Percentiles rank a stretch among this genome's conserved stretches.
Conservation (phyloP, 2,329 filamentous ascomycete species). For the Penicillium sp. region DNA sequence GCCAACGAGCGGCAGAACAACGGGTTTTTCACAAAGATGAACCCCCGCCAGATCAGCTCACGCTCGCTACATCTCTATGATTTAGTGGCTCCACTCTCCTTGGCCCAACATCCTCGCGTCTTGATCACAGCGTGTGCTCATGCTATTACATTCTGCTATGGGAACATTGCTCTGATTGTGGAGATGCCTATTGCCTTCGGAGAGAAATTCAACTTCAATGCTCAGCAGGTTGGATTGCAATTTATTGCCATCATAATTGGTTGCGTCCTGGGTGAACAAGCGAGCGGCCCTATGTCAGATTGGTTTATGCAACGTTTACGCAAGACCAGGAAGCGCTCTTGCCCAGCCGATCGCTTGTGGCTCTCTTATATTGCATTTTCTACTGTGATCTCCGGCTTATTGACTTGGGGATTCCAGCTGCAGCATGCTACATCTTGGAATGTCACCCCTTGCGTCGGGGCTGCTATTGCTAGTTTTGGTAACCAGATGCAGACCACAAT, state of each 20-base stretch:
- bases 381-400: constrained; percentile 51
- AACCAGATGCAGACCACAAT: constrained; percentile 63
- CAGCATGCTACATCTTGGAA: constrained; percentile 52
- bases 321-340: constrained; percentile 27
- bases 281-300: constrained; percentile 55
- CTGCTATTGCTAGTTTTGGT: constrained; percentile 52
- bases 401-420: constrained; percentile 55
- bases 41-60: constrained; percentile 48
- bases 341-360: constrained; percentile 56
- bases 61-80: constrained; percentile 45
- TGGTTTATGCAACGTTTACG: constrained; percentile 47
- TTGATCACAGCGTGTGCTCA: constrained; percentile 53
- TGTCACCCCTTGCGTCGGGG: constrained; percentile 56
- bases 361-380: constrained; percentile 54
- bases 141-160: constrained; percentile 56
- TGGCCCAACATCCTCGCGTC: constrained; percentile 46
- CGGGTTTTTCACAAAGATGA: constrained; percentile 35
- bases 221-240: constrained; percentile 58
- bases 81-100: constrained; percentile 50
- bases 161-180: constrained; percentile 53
- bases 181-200: constrained; percentile 59
- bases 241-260: constrained; percentile 58
- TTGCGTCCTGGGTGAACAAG: constrained; percentile 57
- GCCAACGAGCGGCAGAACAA: constrained; percentile 37
- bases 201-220: constrained; percentile 55